Evolutionary conservation across 1,284 basidiomycete species (phyloP), one percentile per base, ranked within the genome.

Genomic region (Blastosporella zonata): DNA sequence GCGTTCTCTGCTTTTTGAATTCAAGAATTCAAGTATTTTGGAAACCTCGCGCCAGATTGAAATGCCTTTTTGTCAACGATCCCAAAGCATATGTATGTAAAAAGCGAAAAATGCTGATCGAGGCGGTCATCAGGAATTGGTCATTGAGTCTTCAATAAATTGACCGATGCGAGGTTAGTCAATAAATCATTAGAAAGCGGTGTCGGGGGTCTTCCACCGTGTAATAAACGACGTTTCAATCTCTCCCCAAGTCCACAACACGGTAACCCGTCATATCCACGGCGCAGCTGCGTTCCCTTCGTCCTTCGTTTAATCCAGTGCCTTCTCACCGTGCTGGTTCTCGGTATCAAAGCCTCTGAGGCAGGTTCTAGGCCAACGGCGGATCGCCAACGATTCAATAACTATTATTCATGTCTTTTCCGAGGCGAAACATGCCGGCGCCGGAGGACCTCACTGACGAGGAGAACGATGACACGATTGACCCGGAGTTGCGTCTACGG

Each of bases 401-500:
- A 39, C 39, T 9, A 37, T 21, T 39, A 50, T 39, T 44, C 43
- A 65, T 65, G 63, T 56, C 63, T 49, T 62, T 62, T 52, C 50
- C 58, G 21, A 59, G 55, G 50, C 61, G 61, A 48, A 55, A 53
- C 49, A 52, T 58, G 44, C 46, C 47, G 42, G 53, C 46, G 33
- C 54, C 53, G 37, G 70, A 74, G 48, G 61, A 73, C 38, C 70
- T 73, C 63, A 72, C 71, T 33, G 78, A 84, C 64, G 78, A 82
- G 54, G 79, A 84, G 57, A 62, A 76, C 58, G 78, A 81, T 59
- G 74, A 80, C 36, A 73, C 71, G 46, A 86, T 94, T 59, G 92
- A 95, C 73, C 87, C 90, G 12, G 84, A 92, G 59, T 77, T 93
- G 6, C 84, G 90, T 27, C 75, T 97, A 46, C 81, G 91, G 47